Evolutionary conservation across 768 basidiomycete species (phyloP).

Genomic region (Kwoniella sp.): DNA sequence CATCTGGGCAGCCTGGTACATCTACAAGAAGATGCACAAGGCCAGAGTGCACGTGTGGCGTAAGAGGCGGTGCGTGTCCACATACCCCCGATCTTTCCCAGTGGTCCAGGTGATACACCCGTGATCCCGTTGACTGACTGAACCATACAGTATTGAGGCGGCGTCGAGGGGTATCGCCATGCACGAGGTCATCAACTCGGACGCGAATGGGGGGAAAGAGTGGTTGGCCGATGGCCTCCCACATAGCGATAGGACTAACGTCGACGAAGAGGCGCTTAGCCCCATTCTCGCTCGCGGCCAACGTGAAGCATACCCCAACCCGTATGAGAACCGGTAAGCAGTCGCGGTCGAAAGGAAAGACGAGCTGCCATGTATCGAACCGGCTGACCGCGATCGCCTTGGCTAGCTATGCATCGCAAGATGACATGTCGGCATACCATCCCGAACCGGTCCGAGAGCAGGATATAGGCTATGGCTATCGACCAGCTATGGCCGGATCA

Average conservation of each 20-base stretch:
- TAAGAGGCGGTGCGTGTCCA: slow-evolving; percentile 30
- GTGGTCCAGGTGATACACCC: too few relatives aligned
- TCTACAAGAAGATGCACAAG: slow-evolving; percentile 44
- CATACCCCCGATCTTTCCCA: background rate
- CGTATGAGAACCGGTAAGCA: slow-evolving; percentile 37
- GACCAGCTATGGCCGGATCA: slow-evolving; percentile 1
- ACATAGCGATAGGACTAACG: slow-evolving; percentile 4
- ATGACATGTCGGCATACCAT: slow-evolving; percentile 36
- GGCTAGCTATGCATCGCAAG: slow-evolving; percentile 20
- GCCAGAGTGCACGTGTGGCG: slow-evolving; percentile 44
- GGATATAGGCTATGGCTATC: slow-evolving; percentile 21
- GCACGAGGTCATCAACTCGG: slow-evolving; percentile 2
- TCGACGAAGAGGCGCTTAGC: slow-evolving; percentile 27
- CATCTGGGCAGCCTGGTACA: slow-evolving; percentile 61
- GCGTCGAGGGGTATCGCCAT: slow-evolving; percentile 27
- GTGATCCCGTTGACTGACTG: background rate
- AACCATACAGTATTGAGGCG: slow-evolving; percentile 20
- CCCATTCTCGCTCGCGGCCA: slow-evolving; percentile 23
- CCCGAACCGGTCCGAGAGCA: slow-evolving; percentile 14
- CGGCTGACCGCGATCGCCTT: background rate
- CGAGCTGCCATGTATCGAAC: too few relatives aligned
- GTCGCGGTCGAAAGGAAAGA: too few relatives aligned
- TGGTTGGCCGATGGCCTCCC: background rate
- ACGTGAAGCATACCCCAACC: slow-evolving; percentile 25
- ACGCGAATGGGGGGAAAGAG: slow-evolving; percentile 15